phyloP scores from a whole-genome alignment of 2,329 filamentous ascomycete species.

The Rutstroemia sp. region DNA sequence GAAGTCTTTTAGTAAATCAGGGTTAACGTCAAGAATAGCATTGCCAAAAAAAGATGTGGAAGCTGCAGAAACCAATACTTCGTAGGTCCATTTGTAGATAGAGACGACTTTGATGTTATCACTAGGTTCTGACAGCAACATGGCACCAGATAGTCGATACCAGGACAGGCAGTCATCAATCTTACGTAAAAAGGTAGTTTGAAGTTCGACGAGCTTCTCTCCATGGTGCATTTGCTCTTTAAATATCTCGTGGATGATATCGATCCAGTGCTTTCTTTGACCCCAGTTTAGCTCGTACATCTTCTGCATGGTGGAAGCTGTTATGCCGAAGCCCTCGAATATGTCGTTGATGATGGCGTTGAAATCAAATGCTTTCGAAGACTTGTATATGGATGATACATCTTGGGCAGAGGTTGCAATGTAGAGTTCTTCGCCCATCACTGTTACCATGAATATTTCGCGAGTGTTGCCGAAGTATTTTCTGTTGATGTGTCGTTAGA shows the following conservation, averaged over 20 bases:
- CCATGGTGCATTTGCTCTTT: background rate
- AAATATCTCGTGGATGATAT: background rate
- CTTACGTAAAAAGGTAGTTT: background rate
- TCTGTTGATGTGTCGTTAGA: background rate
- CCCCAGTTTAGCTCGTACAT: background rate
- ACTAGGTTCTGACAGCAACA: background rate
- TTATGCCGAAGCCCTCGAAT: background rate
- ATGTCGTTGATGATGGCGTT: background rate
- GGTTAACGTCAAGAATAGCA: background rate
- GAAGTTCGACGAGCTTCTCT: background rate
- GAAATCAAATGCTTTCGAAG: background rate
- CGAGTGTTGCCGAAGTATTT: background rate
- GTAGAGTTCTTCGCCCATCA: background rate
- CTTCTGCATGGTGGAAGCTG: background rate
- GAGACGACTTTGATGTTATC: background rate
- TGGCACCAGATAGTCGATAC: background rate
- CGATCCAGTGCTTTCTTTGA: background rate
- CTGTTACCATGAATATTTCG: background rate
- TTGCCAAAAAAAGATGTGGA: background rate
- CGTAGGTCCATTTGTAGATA: background rate
- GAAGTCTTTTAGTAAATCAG: background rate
- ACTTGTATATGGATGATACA: background rate
- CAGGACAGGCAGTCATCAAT: background rate
- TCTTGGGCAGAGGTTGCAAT: background rate
- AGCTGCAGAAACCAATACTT: background rate